Evolutionary conservation across 768 basidiomycete genomes (phyloP).

Genomic region (Nidula microcarpa): DNA sequence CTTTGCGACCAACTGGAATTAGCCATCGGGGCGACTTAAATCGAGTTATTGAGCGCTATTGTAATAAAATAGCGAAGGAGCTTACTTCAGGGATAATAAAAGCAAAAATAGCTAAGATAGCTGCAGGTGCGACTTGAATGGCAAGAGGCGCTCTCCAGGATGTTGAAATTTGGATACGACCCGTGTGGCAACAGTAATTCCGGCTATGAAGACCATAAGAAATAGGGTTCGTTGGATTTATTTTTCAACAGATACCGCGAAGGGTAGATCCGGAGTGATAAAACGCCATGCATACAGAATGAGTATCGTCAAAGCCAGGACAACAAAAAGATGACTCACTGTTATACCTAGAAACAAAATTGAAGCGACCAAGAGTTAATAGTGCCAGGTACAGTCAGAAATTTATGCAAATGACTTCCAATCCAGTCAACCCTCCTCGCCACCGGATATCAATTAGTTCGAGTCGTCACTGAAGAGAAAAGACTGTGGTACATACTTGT

Average conservation of each 20-base stretch:
- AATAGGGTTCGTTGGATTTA: background rate
- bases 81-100: conserved; percentile 34
- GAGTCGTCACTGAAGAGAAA: no score
- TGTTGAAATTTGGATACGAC: conserved; percentile 24
- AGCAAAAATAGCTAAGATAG: conserved; percentile 26
- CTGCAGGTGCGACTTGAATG: conserved; percentile 47
- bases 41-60: background rate
- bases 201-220: conserved; percentile 26
- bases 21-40: conserved; percentile 56
- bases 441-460: no score
- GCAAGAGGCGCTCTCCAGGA: conserved; percentile 52
- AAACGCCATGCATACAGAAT: conserved; percentile 29
- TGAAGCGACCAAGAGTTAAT: background rate
- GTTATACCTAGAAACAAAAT: conserved; percentile 22
- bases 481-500: conserved; percentile 22
- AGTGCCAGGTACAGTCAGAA: no score
- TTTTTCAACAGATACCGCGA: conserved; percentile 25
- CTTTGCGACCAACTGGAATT: conserved; percentile 42
- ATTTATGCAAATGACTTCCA: conserved; percentile 29
- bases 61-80: background rate
- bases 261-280: conserved; percentile 42
- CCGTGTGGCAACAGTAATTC: conserved; percentile 41
- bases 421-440: conserved; percentile 47
- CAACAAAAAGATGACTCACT: conserved; percentile 19
- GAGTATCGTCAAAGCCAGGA: background rate